Evolutionary conservation across 2,329 filamentous ascomycete genomes (phyloP).

Genomic region (Lachnellula suecica): DNA sequence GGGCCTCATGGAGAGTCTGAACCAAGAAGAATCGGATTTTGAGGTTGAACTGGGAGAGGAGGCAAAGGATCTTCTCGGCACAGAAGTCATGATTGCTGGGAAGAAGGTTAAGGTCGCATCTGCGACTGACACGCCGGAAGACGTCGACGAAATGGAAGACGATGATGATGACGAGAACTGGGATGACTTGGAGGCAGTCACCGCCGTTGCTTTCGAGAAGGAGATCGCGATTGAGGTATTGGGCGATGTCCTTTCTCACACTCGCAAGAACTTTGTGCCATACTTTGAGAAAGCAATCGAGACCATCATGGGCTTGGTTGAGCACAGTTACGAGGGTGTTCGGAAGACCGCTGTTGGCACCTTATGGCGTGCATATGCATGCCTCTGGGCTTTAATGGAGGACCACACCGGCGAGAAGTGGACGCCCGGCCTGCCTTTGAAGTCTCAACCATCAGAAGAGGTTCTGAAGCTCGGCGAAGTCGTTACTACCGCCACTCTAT

Average conservation of each 20-base stretch:
- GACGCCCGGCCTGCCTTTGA: slow-evolving; percentile 82
- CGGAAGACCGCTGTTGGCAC: slow-evolving; percentile 90
- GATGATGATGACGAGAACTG: slow-evolving; percentile 80
- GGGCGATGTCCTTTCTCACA: slow-evolving; percentile 87
- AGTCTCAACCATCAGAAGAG: slow-evolving; percentile 75
- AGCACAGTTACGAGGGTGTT: slow-evolving; percentile 90
- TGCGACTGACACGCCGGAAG: slow-evolving; percentile 58
- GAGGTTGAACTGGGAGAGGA: slow-evolving; percentile 75
- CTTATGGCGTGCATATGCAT: slow-evolving; percentile 89
- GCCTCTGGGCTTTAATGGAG: slow-evolving; percentile 85
- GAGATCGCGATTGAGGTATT: slow-evolving; percentile 95
- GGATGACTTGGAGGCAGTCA: slow-evolving; percentile 81
- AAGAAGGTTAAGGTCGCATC: slow-evolving; percentile 82
- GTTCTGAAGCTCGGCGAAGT: slow-evolving; percentile 84
- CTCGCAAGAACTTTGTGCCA: slow-evolving; percentile 74
- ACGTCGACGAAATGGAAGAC: slow-evolving; percentile 59
- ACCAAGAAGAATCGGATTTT: slow-evolving; percentile 83
- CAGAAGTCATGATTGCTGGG: slow-evolving; percentile 75
- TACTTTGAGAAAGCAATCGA: slow-evolving; percentile 90
- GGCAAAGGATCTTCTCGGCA: slow-evolving; percentile 70
- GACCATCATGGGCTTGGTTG: slow-evolving; percentile 74
- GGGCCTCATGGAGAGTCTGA: slow-evolving; percentile 78
- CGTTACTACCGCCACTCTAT: slow-evolving; percentile 79
- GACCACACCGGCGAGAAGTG: slow-evolving; percentile 78
- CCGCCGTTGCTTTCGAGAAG: slow-evolving; percentile 90